Percentiles rank a stretch among this genome's conserved stretches.
phyloP scores from a whole-genome alignment of 2,329 filamentous ascomycete genomes.

The Ophiocordyceps australis region DNA sequence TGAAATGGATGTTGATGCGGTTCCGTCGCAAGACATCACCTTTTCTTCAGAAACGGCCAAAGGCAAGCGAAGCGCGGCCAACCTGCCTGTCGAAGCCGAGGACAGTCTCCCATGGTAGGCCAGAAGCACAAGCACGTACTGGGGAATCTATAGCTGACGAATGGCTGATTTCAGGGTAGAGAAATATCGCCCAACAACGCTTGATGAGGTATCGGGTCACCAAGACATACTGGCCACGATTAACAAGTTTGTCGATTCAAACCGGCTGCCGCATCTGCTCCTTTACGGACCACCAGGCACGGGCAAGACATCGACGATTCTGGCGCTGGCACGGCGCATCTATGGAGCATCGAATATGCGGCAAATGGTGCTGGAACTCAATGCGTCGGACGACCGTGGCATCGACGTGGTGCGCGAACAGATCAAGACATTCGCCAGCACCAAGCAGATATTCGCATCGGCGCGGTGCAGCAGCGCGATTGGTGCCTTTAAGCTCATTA shows the following conservation, averaged over 20 bases:
- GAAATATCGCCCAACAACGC: conserved; percentile 80
- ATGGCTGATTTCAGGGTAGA: conserved; percentile 51
- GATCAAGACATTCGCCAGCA: conserved; percentile 98
- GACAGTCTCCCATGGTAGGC: conserved; percentile 78
- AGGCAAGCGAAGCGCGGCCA: conserved; percentile 82
- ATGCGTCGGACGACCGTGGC: conserved; percentile 90
- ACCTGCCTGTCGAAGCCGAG: conserved; percentile 83
- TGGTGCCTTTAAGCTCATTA: conserved; percentile 83
- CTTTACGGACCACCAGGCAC: conserved; percentile 94
- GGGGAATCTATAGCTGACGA: not conserved
- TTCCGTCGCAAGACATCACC: conserved; percentile 25
- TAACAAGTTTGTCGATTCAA: conserved; percentile 91
- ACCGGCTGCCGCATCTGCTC: conserved; percentile 84
- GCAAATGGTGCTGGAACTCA: conserved; percentile 96
- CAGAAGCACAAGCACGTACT: too few relatives aligned
- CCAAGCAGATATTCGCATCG: conserved; percentile 80
- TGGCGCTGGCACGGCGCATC: conserved; percentile 82
- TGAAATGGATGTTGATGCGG: conserved; percentile 40
- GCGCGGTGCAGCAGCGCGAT: conserved; percentile 27
- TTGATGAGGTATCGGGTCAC: conserved; percentile 88
- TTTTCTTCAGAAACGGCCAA: conserved; percentile 70
- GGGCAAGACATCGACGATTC: conserved; percentile 91
- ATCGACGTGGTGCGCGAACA: conserved; percentile 97
- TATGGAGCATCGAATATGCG: conserved; percentile 86
- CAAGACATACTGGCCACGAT: conserved; percentile 95